Evolutionary conservation across 2,329 filamentous ascomycete genomes (phyloP).

Genomic region (Hypoxylon sp.): DNA sequence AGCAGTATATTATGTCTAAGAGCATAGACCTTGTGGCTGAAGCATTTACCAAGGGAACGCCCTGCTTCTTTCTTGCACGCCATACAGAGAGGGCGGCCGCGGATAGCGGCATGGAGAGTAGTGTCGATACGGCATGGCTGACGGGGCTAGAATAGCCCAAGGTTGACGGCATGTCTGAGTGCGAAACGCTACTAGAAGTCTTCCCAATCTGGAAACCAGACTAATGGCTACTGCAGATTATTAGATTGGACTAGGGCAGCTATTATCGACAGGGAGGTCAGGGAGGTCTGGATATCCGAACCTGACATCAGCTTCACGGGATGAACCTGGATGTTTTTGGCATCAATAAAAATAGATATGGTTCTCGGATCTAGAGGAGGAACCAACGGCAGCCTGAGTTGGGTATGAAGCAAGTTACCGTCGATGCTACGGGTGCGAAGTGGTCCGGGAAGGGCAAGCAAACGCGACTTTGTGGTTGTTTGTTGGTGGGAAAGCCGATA

Average conservation of each 20-base stretch:
- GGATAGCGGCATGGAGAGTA: conserved; percentile 40
- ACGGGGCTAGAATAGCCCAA: conserved; percentile 16
- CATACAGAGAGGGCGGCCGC: conserved; percentile 16
- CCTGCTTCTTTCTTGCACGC: conserved; percentile 17
- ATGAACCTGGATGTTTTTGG: conserved; percentile 21
- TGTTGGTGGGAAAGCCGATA: conserved; percentile 25
- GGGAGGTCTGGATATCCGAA: conserved; percentile 19
- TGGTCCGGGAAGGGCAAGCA: conserved; percentile 18
- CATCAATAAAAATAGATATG: conserved; percentile 14
- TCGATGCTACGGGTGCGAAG: conserved; percentile 7
- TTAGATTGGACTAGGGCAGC: conserved; percentile 15
- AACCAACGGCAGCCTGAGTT: not conserved
- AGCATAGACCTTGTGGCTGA: conserved; percentile 8
- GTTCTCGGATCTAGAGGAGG: not conserved
- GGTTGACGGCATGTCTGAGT: conserved; percentile 20
- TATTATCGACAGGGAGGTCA: conserved; percentile 16
- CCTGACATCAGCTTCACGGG: conserved; percentile 12
- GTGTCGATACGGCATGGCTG: conserved; percentile 29
- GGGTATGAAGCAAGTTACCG: conserved; percentile 26
- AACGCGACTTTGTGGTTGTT: conserved; percentile 21
- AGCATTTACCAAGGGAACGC: not conserved
- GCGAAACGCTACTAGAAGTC: conserved; percentile 11
- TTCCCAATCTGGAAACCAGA: conserved; percentile 25
- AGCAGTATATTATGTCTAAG: conserved; percentile 10
- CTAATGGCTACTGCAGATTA: conserved; percentile 9